phyloP scores from a whole-genome alignment of 495 filamentous ascomycete genomes.

The Pseudevernia furfuracea region DNA sequence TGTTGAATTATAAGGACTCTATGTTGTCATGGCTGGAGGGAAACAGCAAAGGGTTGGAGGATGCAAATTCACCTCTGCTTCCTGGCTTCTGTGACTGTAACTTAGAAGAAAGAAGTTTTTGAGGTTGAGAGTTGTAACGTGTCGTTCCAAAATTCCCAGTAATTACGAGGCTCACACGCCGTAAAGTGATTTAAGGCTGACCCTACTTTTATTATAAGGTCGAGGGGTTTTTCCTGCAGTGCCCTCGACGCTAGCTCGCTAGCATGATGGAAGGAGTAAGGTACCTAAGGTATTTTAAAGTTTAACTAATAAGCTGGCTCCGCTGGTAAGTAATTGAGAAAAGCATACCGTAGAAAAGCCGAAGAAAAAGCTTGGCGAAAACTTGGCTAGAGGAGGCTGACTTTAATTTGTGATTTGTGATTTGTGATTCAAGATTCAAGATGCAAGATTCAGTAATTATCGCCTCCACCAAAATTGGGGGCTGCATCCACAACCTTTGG shows the following conservation, averaged over 20 bases:
- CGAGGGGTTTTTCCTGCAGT: no score
- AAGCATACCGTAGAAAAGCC: neutral
- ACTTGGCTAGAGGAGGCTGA: no score
- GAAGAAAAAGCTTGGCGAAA: no score
- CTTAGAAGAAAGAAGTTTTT: neutral
- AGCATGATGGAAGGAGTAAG: no score
- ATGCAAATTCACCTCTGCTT: neutral
- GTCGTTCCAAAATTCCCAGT: constrained; percentile 9
- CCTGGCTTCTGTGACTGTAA: neutral
- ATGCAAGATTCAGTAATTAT: no score
- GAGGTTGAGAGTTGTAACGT: constrained; percentile 10
- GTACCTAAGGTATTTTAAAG: no score
- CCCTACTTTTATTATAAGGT: neutral
- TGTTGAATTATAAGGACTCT: neutral
- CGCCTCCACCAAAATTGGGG: no score
- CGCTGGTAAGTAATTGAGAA: no score
- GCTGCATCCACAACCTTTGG: no score
- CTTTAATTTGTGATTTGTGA: no score
- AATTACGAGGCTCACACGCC: constrained; percentile 7
- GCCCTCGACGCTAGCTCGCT: neutral
- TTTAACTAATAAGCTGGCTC: no score
- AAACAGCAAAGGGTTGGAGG: neutral
- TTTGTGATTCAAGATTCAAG: no score
- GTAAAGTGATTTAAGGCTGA: constrained; percentile 6
- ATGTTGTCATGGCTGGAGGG: constrained; percentile 7